Evolutionary conservation across 108 stramenopile genomes (phyloP).

Genomic region (Hondaea fermentalgiana): DNA sequence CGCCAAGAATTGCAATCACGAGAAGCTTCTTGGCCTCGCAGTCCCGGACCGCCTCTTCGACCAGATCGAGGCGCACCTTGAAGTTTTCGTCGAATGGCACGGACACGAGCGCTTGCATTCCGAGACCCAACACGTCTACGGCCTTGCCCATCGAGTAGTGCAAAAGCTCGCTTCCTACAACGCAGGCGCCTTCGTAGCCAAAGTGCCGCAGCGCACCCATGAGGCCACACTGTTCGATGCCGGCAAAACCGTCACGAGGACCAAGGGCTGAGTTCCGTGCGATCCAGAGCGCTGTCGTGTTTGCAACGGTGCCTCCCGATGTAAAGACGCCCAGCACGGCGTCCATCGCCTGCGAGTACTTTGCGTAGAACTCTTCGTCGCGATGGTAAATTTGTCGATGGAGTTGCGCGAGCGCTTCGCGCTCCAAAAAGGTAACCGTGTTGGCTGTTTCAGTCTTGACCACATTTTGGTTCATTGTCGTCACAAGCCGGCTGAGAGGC

Average conservation of each 20-base stretch:
- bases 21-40: neutral
- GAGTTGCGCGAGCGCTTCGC: conserved; percentile 1
- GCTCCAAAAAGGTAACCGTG: neutral
- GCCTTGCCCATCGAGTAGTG: conserved; percentile 21
- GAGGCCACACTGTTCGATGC: neutral
- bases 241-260: neutral
- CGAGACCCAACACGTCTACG: neutral
- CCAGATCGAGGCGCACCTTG: neutral
- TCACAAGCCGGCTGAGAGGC: neutral
- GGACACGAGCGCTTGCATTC: neutral
- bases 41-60: neutral
- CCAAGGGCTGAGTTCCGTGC: neutral
- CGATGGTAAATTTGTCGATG: neutral
- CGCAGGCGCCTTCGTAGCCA: neutral
- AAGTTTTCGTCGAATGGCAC: conserved; percentile 10
- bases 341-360: neutral
- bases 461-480: neutral
- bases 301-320: neutral
- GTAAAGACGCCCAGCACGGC: conserved; percentile 11
- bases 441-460: neutral
- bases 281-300: neutral
- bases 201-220: neutral
- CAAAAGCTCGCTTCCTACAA: neutral
- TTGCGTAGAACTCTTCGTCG: neutral
- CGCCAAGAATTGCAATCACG: neutral